Evolutionary conservation across 495 filamentous ascomycete genomes (phyloP).

Genomic region (Daldinia loculata): DNA sequence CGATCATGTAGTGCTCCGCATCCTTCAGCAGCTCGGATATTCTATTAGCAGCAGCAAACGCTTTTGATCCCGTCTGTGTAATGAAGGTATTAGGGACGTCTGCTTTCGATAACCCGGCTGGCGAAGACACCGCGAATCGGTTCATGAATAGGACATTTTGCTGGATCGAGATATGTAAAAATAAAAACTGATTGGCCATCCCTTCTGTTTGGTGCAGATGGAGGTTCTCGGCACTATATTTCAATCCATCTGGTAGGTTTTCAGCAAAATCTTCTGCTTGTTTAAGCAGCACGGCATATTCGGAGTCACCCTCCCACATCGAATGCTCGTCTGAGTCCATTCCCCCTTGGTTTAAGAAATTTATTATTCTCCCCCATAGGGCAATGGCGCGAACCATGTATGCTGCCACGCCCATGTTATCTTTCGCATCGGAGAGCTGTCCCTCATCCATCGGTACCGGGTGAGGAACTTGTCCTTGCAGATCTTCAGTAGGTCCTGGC

Average conservation of each 20-base stretch:
- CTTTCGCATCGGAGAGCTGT: constrained; percentile 71
- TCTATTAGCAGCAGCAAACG: constrained; percentile 87
- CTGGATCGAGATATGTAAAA: constrained; percentile 87
- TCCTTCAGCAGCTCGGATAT: constrained; percentile 86
- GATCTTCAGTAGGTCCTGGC: constrained; percentile 83
- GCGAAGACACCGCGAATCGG: constrained; percentile 81
- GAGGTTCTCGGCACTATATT: constrained; percentile 83
- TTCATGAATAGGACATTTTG: constrained; percentile 93
- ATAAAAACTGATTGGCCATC: constrained; percentile 92
- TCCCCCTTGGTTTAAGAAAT: constrained; percentile 90
- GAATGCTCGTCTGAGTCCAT: constrained; percentile 78
- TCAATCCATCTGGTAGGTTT: constrained; percentile 72
- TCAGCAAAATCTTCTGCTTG: constrained; percentile 75
- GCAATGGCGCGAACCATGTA: constrained; percentile 89
- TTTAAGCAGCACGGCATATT: constrained; percentile 73
- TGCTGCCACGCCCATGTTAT: constrained; percentile 93
- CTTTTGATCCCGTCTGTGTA: constrained; percentile 75
- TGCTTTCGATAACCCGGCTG: constrained; percentile 70
- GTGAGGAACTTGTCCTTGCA: constrained; percentile 77
- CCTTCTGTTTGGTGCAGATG: constrained; percentile 83
- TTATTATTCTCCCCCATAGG: constrained; percentile 89
- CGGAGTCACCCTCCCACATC: constrained; percentile 84
- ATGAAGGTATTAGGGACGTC: constrained; percentile 85
- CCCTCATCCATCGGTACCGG: constrained; percentile 68
- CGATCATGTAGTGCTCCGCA: constrained; percentile 78